Conservation (phyloP, 1,139 yeast species). For the Williopsis jadinii region DNA sequence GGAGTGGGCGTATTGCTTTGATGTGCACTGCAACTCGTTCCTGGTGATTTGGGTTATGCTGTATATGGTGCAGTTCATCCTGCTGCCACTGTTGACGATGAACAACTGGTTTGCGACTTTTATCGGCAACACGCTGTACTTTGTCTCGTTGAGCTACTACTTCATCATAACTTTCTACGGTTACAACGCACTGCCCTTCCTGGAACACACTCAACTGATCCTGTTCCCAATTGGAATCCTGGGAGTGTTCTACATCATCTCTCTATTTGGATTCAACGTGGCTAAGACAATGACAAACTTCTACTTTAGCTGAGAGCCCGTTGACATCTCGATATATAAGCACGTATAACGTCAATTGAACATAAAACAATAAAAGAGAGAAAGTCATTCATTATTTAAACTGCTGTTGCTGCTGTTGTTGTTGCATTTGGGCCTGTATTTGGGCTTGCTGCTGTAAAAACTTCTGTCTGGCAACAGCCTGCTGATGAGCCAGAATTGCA, state of each 20-base stretch:
- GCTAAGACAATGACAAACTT: constrained; percentile 61
- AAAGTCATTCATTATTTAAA: neutral
- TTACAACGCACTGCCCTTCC: constrained; percentile 74
- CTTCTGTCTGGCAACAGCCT: constrained; percentile 5
- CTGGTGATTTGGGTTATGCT: constrained; percentile 72
- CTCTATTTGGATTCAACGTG: constrained; percentile 62
- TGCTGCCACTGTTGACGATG: constrained; percentile 63
- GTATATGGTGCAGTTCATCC: constrained; percentile 68
- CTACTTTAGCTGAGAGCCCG: constrained; percentile 39
- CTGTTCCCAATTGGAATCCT: constrained; percentile 53
- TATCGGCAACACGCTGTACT: constrained; percentile 72
- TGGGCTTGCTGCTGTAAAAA: constrained; percentile 1
- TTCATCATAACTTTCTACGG: constrained; percentile 81
- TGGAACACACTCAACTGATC: constrained; percentile 53
- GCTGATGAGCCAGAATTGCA: constrained; percentile 5
- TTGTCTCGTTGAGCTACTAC: constrained; percentile 67
- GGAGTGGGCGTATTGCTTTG: constrained; percentile 95
- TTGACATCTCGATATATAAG: too few relatives aligned
- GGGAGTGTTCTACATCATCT: constrained; percentile 48
- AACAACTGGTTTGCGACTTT: constrained; percentile 59
- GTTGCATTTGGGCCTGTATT: constrained; percentile 2
- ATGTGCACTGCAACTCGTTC: constrained; percentile 86
- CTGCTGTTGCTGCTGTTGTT: neutral
- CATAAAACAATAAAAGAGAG: too few relatives aligned
- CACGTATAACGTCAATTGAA: too few relatives aligned